Evolutionary conservation across 192 early-diverging fungal species (phyloP).

Genomic region (Backusella sp.): DNA sequence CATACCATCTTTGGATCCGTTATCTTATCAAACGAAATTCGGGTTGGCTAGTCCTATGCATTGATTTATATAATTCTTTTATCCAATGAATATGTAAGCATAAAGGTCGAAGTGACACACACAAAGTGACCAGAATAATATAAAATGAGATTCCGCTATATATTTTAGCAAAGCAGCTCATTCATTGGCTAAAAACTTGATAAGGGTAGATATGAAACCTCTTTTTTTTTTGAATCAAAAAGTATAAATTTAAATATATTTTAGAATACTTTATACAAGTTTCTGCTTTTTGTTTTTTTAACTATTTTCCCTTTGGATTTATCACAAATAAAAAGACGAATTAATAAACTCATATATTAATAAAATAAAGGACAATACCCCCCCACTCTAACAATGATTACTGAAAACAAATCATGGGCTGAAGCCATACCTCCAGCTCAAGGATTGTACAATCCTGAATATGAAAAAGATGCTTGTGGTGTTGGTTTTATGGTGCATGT

Average conservation of each 20-base stretch:
- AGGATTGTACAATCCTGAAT: constrained; percentile 84
- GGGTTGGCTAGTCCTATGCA: constrained; percentile 6
- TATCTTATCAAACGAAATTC: constrained; percentile 17
- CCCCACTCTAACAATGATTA: neutral
- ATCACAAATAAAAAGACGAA: neutral
- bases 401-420: constrained; percentile 68
- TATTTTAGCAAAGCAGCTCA: neutral
- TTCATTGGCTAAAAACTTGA: constrained; percentile 3
- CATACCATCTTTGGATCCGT: constrained; percentile 4
- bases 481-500: constrained; percentile 98
- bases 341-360: neutral
- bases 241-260: neutral
- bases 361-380: constrained; percentile 4
- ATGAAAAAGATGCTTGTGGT: constrained; percentile 95
- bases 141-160: neutral
- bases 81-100: neutral
- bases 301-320: neutral
- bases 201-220: constrained; percentile 2
- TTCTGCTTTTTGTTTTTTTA: neutral
- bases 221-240: constrained; percentile 4
- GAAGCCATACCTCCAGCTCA: constrained; percentile 79
- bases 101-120: neutral
- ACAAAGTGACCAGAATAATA: neutral
- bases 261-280: neutral
- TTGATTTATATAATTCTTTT: neutral